Percentiles rank a stretch among this genome's conserved stretches.
Conservation (phyloP, 2,329 filamentous ascomycete species). For the Penicillium sp. region DNA sequence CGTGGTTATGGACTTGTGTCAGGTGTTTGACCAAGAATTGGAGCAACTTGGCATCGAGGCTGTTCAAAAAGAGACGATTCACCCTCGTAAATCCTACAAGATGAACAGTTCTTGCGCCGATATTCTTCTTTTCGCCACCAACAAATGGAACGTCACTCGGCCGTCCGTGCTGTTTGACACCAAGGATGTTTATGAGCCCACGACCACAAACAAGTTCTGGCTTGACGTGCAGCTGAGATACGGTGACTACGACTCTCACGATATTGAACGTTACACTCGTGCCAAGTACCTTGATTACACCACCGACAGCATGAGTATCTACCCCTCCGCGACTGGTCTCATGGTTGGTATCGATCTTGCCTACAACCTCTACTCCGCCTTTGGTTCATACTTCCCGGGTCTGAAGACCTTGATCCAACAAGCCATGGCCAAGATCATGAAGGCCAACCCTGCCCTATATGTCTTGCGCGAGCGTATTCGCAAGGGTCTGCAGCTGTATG, state of each 20-base stretch:
- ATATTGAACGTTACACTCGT: constrained; percentile 95
- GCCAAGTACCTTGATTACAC: constrained; percentile 99
- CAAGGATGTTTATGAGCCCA: constrained; percentile 90
- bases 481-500: constrained; percentile 96
- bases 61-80: constrained; percentile 98
- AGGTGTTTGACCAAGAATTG: constrained; percentile 96
- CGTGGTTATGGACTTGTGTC: constrained; percentile 97
- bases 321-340: constrained; percentile 90
- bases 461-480: constrained; percentile 96
- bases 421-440: constrained; percentile 99
- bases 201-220: constrained; percentile 99
- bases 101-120: constrained; percentile 99
- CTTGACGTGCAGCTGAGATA: constrained; percentile 95
- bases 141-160: constrained; percentile 97
- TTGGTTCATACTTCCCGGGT: constrained; percentile 97
- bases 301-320: constrained; percentile 97
- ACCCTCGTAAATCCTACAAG: constrained; percentile 99
- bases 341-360: constrained; percentile 98
- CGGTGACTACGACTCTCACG: constrained; percentile 97
- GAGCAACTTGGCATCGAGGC: constrained; percentile 95
- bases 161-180: constrained; percentile 94
- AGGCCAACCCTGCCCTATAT: constrained; percentile 95
- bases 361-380: constrained; percentile 97
- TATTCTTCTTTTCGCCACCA: constrained; percentile 92
- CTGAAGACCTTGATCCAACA: constrained; percentile 94